Percentiles rank a stretch among this genome's conserved stretches.
Evolutionary conservation across 2,329 filamentous ascomycete genomes (phyloP).

Genomic region (Cladophialophora chaetospira): DNA sequence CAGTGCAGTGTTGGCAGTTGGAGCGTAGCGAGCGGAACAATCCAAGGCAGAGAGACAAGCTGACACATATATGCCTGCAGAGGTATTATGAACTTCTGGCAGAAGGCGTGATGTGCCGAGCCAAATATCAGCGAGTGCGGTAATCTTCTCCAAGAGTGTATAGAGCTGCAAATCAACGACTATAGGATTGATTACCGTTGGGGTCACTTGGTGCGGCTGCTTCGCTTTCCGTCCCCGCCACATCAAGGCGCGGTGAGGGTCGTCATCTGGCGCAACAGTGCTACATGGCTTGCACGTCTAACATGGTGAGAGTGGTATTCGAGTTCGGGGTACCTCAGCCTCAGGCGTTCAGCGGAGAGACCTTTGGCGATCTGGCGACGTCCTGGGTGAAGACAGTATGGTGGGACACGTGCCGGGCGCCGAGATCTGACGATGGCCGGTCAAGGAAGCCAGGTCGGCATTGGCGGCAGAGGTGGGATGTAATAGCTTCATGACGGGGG

Average conservation of each 20-base stretch:
- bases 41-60: conserved; percentile 17
- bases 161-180: background rate
- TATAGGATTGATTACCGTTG: conserved; percentile 16
- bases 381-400: background rate
- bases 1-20: conserved; percentile 5
- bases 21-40: conserved; percentile 9
- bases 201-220: conserved; percentile 12
- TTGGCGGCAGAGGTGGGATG: conserved; percentile 5
- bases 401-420: conserved; percentile 18
- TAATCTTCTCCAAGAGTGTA: conserved; percentile 13
- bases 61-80: conserved; percentile 24
- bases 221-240: conserved; percentile 11
- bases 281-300: conserved; percentile 6
- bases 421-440: conserved; percentile 18
- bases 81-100: conserved; percentile 21
- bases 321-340: conserved; percentile 8
- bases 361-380: conserved; percentile 14
- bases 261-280: conserved; percentile 19
- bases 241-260: conserved; percentile 14
- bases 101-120: conserved; percentile 17
- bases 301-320: background rate
- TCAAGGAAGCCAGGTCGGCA: conserved; percentile 2
- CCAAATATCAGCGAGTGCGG: conserved; percentile 8
- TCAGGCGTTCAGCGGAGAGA: conserved; percentile 14
- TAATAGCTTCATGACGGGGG: background rate